phyloP scores from a whole-genome alignment of 108 stramenopile species.

The Parietichytrium sp. region DNA sequence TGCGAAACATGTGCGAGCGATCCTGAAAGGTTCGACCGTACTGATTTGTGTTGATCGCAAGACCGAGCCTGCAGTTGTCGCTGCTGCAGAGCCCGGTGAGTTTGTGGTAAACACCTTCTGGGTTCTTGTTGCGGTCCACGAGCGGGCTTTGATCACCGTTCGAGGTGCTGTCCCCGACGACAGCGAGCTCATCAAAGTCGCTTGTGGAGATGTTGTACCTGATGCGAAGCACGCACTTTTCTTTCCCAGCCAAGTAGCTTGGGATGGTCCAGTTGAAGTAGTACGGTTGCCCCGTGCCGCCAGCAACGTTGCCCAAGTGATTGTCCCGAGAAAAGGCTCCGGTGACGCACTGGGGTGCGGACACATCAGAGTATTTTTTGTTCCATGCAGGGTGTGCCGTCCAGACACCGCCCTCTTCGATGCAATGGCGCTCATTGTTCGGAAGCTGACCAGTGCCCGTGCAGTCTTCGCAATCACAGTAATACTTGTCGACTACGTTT shows the following conservation, averaged over 20 bases:
- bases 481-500: conserved; percentile 13
- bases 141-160: conserved; percentile 6
- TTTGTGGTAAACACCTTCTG: conserved; percentile 39
- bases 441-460: conserved; percentile 41
- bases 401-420: conserved; percentile 11
- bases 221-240: conserved; percentile 45
- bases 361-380: neutral
- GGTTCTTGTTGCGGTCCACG: conserved; percentile 18
- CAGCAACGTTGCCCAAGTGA: conserved; percentile 57
- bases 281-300: conserved; percentile 12
- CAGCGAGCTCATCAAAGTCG: conserved; percentile 48
- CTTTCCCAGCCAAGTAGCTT: neutral
- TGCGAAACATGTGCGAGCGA: conserved; percentile 51
- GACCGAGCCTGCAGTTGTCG: conserved; percentile 42
- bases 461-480: conserved; percentile 46
- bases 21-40: conserved; percentile 60
- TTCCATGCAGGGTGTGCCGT: neutral
- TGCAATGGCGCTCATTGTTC: neutral
- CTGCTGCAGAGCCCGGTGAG: conserved; percentile 49
- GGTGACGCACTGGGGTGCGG: conserved; percentile 37
- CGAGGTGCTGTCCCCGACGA: neutral
- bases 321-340: conserved; percentile 52
- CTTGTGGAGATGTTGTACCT: conserved; percentile 52
- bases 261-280: conserved; percentile 54
- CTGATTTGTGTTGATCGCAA: conserved; percentile 57